phyloP scores from a whole-genome alignment of 176 grass and related monocot species.

The Avena sativa region DNA sequence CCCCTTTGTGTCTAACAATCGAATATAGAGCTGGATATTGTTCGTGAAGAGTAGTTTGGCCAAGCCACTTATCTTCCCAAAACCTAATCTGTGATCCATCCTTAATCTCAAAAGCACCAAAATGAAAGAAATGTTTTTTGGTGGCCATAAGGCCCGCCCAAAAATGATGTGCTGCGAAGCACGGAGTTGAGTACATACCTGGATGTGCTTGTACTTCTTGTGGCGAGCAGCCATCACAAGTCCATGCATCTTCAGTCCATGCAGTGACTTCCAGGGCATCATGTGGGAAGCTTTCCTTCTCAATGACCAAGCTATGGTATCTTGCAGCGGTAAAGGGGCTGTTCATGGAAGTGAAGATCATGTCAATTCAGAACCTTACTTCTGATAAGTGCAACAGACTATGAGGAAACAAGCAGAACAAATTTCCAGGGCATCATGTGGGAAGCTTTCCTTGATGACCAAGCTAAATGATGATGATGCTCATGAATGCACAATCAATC shows the following conservation, averaged over 20 bases:
- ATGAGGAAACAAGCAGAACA: background rate
- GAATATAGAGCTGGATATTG: too few relatives aligned
- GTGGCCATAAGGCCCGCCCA: too few relatives aligned
- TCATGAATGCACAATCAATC: too few relatives aligned
- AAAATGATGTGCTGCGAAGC: background rate
- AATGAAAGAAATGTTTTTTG: too few relatives aligned
- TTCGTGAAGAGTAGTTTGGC: too few relatives aligned
- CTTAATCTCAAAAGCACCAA: too few relatives aligned
- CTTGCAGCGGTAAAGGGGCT: slow-evolving; percentile 89
- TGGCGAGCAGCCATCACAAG: slow-evolving; percentile 88
- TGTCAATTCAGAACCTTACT: background rate
- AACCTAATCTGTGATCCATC: too few relatives aligned
- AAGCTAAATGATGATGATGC: too few relatives aligned
- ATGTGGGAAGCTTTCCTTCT: slow-evolving; percentile 81
- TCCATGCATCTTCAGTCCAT: slow-evolving; percentile 93
- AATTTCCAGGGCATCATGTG: background rate
- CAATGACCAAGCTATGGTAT: slow-evolving; percentile 96
- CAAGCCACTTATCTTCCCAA: too few relatives aligned
- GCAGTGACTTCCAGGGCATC: slow-evolving; percentile 79
- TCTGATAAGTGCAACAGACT: background rate
- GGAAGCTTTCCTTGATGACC: too few relatives aligned
- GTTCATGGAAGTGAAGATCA: slow-evolving; percentile 38
- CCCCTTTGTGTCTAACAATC: too few relatives aligned
- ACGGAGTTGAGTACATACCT: slow-evolving; percentile 42
- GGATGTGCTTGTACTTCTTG: slow-evolving; percentile 83